These are phyloP conservation scores for Xylariaceae sp. DNA, from an alignment of 2,329 filamentous ascomycete genomes.

Conservation along the genomic window DNA sequence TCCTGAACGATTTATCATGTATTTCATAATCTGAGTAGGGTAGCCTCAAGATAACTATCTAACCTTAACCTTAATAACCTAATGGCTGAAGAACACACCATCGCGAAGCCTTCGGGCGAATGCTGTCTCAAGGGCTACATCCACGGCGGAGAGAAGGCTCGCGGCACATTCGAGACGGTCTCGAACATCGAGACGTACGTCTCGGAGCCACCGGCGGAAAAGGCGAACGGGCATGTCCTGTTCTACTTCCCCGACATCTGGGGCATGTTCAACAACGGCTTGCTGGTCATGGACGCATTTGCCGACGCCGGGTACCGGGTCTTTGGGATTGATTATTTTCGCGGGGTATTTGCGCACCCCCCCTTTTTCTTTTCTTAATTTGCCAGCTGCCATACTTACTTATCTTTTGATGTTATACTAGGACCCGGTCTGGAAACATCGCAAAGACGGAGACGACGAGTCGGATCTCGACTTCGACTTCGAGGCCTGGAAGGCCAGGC, in stretches of 20 bases:
- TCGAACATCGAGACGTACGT: slow-evolving; percentile 25
- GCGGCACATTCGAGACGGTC: slow-evolving; percentile 18
- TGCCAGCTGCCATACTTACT: too few species aligned
- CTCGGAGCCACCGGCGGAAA: slow-evolving; percentile 14
- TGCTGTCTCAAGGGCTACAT: slow-evolving; percentile 25
- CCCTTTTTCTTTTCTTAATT: neutral
- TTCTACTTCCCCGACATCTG: slow-evolving; percentile 43
- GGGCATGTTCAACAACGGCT: slow-evolving; percentile 38
- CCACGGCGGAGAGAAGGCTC: slow-evolving; percentile 23
- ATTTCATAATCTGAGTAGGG: too few species aligned
- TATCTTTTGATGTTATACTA: too few species aligned
- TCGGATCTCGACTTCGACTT: slow-evolving; percentile 39
- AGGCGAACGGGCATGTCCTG: slow-evolving; percentile 33
- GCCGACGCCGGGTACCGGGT: slow-evolving; percentile 39
- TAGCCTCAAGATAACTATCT: too few species aligned
- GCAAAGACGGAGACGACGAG: slow-evolving; percentile 27
- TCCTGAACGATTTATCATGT: too few species aligned
- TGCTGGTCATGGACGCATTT: slow-evolving; percentile 43
- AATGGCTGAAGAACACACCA: neutral
- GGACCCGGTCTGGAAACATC: slow-evolving; percentile 41
- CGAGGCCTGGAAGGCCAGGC: too few species aligned
- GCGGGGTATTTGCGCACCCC: slow-evolving; percentile 32
- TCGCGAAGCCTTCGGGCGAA: slow-evolving; percentile 21
- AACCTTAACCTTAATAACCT: too few species aligned
- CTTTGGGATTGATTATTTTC: slow-evolving; percentile 41